Percentiles rank a stretch among this genome's conserved stretches.
Evolutionary conservation across 306 rosid genomes (phyloP).

Genomic region (Quercus engelmannii): DNA sequence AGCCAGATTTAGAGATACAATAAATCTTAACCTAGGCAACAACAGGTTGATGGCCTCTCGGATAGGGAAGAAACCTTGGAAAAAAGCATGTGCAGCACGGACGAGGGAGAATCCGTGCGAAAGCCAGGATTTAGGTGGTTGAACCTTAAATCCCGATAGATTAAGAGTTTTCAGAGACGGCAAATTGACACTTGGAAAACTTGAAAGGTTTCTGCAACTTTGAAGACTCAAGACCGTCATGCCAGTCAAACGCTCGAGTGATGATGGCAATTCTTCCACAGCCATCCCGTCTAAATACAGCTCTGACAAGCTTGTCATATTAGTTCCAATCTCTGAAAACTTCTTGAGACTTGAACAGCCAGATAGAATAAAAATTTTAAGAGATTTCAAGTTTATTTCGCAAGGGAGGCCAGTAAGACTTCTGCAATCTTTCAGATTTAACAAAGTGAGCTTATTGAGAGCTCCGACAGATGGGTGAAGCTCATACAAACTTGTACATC

Average conservation of each 20-base stretch:
- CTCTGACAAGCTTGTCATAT: background rate
- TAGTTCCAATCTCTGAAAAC: slow-evolving; percentile 18
- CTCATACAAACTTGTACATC: slow-evolving; percentile 10
- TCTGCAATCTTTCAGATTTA: slow-evolving; percentile 13
- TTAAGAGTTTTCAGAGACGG: too few species aligned
- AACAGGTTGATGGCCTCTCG: too few species aligned
- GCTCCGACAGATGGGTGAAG: slow-evolving; percentile 12
- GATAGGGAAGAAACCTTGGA: too few species aligned
- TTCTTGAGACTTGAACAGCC: slow-evolving; percentile 3
- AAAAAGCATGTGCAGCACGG: too few species aligned
- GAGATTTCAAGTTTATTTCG: slow-evolving; percentile 14
- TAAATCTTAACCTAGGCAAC: too few species aligned
- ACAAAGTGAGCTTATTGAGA: slow-evolving; percentile 4
- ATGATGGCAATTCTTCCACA: background rate
- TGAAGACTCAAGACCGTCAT: background rate
- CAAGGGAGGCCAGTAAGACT: background rate
- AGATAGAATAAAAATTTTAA: slow-evolving; percentile 8
- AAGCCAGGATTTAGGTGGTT: too few species aligned
- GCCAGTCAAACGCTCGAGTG: background rate
- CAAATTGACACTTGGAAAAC: background rate
- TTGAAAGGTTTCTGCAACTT: slow-evolving; percentile 5
- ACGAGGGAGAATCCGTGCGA: too few species aligned
- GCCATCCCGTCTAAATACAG: background rate
- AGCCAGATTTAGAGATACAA: too few species aligned
- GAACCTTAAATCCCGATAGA: too few species aligned